phyloP scores from a whole-genome alignment of 345 rosid genomes.

The Acer yangbiense region DNA sequence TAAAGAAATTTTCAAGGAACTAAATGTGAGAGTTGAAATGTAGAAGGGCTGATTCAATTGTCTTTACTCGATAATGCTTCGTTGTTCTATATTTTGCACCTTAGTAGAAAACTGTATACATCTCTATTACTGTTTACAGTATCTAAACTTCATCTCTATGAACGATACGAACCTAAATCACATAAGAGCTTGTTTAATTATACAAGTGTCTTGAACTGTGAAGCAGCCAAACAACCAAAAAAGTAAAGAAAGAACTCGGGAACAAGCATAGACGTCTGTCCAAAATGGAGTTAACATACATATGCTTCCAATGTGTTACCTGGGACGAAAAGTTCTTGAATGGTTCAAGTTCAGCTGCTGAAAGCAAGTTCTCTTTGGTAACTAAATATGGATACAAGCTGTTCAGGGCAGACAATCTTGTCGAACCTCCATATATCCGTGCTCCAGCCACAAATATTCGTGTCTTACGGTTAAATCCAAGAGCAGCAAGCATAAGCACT shows the following conservation, averaged over 20 bases:
- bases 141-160: not conserved
- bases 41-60: too few relatives aligned
- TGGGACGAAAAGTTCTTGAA: conserved; percentile 88
- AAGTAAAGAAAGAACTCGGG: too few relatives aligned
- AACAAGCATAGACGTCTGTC: too few relatives aligned
- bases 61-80: too few relatives aligned
- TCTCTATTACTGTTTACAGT: not conserved
- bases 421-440: conserved; percentile 75
- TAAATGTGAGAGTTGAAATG: too few relatives aligned
- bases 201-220: too few relatives aligned
- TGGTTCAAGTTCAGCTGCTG: conserved; percentile 72
- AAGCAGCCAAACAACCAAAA: too few relatives aligned
- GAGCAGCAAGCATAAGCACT: conserved; percentile 91
- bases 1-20: too few relatives aligned
- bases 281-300: not conserved
- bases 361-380: conserved; percentile 88
- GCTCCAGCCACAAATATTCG: conserved; percentile 87
- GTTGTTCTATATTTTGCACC: not conserved
- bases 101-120: not conserved
- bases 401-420: conserved; percentile 69
- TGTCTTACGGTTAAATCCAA: conserved; percentile 83
- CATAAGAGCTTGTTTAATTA: not conserved
- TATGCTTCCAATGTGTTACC: conserved; percentile 39
- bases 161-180: not conserved
- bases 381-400: conserved; percentile 86